Evolutionary conservation across 352 stramenopile species (phyloP).

Genomic region (Pythium phragmitis): DNA sequence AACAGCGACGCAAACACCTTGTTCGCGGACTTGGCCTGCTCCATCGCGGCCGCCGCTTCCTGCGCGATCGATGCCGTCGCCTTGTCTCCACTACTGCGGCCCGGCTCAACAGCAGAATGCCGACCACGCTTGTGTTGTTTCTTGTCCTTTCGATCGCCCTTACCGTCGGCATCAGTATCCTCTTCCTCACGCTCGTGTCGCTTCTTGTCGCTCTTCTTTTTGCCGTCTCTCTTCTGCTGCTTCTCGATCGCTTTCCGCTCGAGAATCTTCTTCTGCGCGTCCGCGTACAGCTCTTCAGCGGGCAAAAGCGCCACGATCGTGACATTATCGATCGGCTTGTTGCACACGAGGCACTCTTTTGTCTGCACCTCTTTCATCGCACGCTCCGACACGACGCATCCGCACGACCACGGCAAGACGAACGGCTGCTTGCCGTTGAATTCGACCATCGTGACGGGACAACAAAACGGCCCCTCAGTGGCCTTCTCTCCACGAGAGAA

Average conservation of each 20-base stretch:
- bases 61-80: constrained; percentile 39
- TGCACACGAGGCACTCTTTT: constrained; percentile 68
- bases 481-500: constrained; percentile 29
- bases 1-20: constrained; percentile 84
- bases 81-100: neutral
- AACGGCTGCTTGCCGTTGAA: constrained; percentile 90
- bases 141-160: constrained; percentile 18
- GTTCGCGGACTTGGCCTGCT: constrained; percentile 72
- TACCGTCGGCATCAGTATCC: neutral
- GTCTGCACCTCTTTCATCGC: constrained; percentile 82
- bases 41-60: constrained; percentile 54
- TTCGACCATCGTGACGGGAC: constrained; percentile 84
- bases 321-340: constrained; percentile 45
- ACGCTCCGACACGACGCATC: constrained; percentile 88
- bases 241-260: constrained; percentile 52
- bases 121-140: constrained; percentile 18
- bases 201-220: constrained; percentile 46
- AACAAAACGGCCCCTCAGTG: constrained; percentile 32
- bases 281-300: constrained; percentile 56
- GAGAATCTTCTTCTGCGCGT: constrained; percentile 43
- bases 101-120: constrained; percentile 5
- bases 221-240: constrained; percentile 41
- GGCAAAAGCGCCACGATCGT: constrained; percentile 63
- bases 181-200: constrained; percentile 1
- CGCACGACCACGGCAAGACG: constrained; percentile 73